Base-by-base conservation (phyloP, 345 rosid genomes). In the Corymbia maculata region DNA sequence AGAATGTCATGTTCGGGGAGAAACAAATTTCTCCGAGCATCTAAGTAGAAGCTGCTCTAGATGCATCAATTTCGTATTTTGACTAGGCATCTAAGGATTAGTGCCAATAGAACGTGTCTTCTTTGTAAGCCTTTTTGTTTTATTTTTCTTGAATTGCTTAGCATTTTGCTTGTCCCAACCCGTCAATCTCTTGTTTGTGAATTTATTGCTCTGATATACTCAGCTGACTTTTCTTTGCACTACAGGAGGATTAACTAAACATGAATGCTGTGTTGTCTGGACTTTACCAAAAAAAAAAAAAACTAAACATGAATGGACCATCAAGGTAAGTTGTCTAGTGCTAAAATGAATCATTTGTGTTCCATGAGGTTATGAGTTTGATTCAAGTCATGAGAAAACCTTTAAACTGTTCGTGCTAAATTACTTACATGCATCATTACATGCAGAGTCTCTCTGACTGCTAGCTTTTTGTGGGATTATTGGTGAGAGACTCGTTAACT, bases 371-470 rank as follows among this genome's bases (percentile, higher is more conserved):
- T 75, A 75, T 0, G 13, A 9, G 1, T 75, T 75, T 36, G 49
- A 36, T 36, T 75, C 26, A 36, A 12, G 7, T 19, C 13, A 5
- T 36, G 4, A 5, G 82, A 11, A 10, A 17, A 75, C 8, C 12
- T 70, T 16, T 75, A 4, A 75, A 36, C 12, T 5, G 26, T 47
- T 36, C 3, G 4, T 75, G 26, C 26, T 75, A 36, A 68, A 22
- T 32, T 75, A 36, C 45, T 26, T 42, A 19, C 4, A 0, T 32
- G 2, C 49, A 19, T 75, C 4, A 45, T 36, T 32, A 70, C 9
- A 17, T 1, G 24, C 7, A 32, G 13, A 17, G 24, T 32, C 47
- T 17, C 17, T 36, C 0, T 16, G 3, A 6, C 13, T 9, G 24
- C 13, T 70, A 70, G 1, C 6, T 36, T 70, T 70, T 70, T 13